Base-by-base conservation (phyloP, 2,329 filamentous ascomycete genomes). In the Trichoderma pleuroti region DNA sequence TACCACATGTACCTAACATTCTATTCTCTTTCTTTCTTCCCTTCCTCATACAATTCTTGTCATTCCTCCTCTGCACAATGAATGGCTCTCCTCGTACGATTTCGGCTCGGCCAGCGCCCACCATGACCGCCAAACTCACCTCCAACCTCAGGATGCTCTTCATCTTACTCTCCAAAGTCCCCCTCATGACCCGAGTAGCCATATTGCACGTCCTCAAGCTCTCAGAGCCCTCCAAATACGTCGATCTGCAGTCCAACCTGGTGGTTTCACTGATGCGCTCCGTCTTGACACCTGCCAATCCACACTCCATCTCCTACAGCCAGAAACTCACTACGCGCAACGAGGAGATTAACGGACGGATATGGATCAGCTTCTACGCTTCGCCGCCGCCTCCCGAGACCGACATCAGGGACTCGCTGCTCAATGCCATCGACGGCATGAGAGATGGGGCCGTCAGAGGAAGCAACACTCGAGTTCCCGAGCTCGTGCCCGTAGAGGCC, bases 361-460 rank as follows among this genome's bases (percentile, higher is more conserved):
- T 96, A 74, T 98, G 94, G 94, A 85, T 97, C 28, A 91, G 90
- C 75, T 91, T 88, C 68, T 90, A 92, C 54, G 87, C 86, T 0
- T 82, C 93, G 18, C 87, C 88, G 0, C 81, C 82, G 3, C 91
- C 90, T 0, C 83, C 87, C 70, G 87, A 83, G 78, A 85, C 77
- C 75, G 86, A 84, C 54, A 77, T 90, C 16, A 82, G 86, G n/a
- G 85, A 91, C 39, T 21, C 62, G 14, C 39, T 70, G 14, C 16
- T 70, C 11, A 11, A 42, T 3, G 64, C 12, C 36, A 12, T 68
- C 14, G 34, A 68, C 42, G 57, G 61, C 54, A 70, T 60, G 68
- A 67, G 39, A 32, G 54, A 36, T 9, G 36, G n/a, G 16, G 28
- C 3, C 34, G 18, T 7, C 66, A 54, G 66, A 5, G 57, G 54